Conservation (phyloP, 768 basidiomycete genomes). For the Kwoniella dejecticola region DNA sequence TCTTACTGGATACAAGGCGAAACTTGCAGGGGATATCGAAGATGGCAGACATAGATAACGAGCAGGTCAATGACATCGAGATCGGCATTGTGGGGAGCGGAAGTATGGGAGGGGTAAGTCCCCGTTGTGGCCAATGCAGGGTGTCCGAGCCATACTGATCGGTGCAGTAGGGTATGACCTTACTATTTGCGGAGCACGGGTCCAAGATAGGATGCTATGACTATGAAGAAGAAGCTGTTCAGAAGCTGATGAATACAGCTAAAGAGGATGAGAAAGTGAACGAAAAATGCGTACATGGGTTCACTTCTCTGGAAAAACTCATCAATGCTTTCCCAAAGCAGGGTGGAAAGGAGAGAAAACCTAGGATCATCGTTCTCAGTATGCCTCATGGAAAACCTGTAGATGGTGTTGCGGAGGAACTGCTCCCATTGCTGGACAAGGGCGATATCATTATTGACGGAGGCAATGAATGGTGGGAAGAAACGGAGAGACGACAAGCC, state of each 20-base stretch:
- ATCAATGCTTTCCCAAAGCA: constrained; percentile 38
- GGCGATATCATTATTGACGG: constrained; percentile 55
- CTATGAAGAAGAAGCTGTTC: constrained; percentile 35
- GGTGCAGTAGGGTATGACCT: constrained; percentile 40
- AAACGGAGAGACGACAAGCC: constrained; percentile 51
- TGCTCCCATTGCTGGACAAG: constrained; percentile 41
- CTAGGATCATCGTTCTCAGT: constrained; percentile 49
- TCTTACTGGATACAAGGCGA: too few relatives aligned
- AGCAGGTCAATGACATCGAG: constrained; percentile 36
- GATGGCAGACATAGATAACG: constrained; percentile 48
- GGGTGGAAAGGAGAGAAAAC: constrained; percentile 23
- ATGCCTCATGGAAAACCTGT: constrained; percentile 52
- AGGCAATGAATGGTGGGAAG: constrained; percentile 54
- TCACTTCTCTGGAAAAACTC: constrained; percentile 34
- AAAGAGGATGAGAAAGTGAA: constrained; percentile 31
- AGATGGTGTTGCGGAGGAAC: constrained; percentile 47
- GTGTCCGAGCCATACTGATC: not conserved
- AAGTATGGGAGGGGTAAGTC: constrained; percentile 42
- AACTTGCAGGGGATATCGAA: too few relatives aligned
- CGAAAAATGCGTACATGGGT: constrained; percentile 34
- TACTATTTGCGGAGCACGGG: constrained; percentile 39
- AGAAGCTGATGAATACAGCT: constrained; percentile 31
- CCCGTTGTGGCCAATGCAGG: too few relatives aligned
- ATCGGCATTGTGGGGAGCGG: constrained; percentile 47
- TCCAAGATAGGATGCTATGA: constrained; percentile 43